phyloP scores from a whole-genome alignment of 2,329 filamentous ascomycete genomes.

The Fusarium veterinarium region DNA sequence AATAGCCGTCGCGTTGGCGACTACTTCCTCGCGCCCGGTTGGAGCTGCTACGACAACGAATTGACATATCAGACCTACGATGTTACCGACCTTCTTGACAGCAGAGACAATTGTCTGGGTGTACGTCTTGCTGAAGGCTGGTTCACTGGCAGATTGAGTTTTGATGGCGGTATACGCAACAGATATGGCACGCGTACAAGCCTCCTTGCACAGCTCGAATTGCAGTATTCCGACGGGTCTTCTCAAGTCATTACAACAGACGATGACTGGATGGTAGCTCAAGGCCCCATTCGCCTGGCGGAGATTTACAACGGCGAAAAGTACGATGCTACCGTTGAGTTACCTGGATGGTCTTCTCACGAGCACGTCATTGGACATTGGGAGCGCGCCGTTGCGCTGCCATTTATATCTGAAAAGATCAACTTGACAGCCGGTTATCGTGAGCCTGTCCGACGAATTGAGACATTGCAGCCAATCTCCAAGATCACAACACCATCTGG shows the following conservation, averaged over 20 bases:
- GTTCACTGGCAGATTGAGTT: slow-evolving; percentile 56
- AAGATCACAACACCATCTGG: slow-evolving; percentile 53
- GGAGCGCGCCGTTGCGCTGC: slow-evolving; percentile 19
- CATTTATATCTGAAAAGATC: slow-evolving; percentile 15
- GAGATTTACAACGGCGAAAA: slow-evolving; percentile 66
- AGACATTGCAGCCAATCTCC: slow-evolving; percentile 44
- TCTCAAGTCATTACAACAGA: slow-evolving; percentile 50
- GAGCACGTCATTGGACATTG: slow-evolving; percentile 7
- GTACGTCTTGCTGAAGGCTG: slow-evolving; percentile 60
- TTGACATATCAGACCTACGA: slow-evolving; percentile 65
- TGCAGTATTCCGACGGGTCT: slow-evolving; percentile 50
- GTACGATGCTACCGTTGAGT: slow-evolving; percentile 55
- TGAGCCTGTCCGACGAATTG: slow-evolving; percentile 56
- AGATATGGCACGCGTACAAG: slow-evolving; percentile 54
- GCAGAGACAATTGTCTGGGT: slow-evolving; percentile 26
- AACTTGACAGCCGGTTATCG: slow-evolving; percentile 54
- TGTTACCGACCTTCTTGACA: slow-evolving; percentile 54
- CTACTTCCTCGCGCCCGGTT: slow-evolving; percentile 61
- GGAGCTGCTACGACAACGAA: slow-evolving; percentile 61
- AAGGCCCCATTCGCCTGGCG: slow-evolving; percentile 49
- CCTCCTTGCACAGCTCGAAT: slow-evolving; percentile 53
- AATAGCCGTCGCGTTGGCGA: slow-evolving; percentile 55
- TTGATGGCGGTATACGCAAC: slow-evolving; percentile 42
- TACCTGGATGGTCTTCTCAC: slow-evolving; percentile 30
- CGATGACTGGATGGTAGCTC: slow-evolving; percentile 51